Conservation (phyloP, 352 stramenopile species). For the Pythium oligandrum region DNA sequence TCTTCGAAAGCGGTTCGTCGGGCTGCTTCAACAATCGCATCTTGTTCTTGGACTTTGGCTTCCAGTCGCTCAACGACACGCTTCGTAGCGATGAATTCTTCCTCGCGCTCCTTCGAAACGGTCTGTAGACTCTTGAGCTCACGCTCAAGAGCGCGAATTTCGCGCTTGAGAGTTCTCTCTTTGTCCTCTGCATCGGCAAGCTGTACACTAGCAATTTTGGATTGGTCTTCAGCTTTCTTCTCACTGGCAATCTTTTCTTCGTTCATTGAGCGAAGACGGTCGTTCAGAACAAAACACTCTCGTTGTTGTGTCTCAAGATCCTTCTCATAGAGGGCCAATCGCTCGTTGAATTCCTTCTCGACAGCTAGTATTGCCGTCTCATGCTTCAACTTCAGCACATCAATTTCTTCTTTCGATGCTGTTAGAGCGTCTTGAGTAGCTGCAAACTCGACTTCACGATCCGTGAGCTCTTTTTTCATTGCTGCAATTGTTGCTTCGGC, state of each 20-base stretch:
- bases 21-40: slow-evolving; percentile 26
- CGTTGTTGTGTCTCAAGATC: slow-evolving; percentile 19
- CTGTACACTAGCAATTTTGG: slow-evolving; percentile 5
- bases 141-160: slow-evolving; percentile 51
- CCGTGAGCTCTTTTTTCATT: slow-evolving; percentile 6
- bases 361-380: slow-evolving; percentile 8
- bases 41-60: slow-evolving; percentile 31
- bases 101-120: slow-evolving; percentile 44
- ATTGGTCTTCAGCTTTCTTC: slow-evolving; percentile 10
- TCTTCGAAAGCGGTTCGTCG: slow-evolving; percentile 32
- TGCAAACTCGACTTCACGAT: slow-evolving; percentile 10
- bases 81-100: slow-evolving; percentile 32
- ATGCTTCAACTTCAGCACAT: neutral
- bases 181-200: slow-evolving; percentile 51
- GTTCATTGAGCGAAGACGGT: neutral
- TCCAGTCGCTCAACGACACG: slow-evolving; percentile 29
- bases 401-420: slow-evolving; percentile 1
- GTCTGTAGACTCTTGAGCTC: slow-evolving; percentile 53
- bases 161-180: slow-evolving; percentile 43
- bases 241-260: slow-evolving; percentile 8
- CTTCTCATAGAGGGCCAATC: slow-evolving; percentile 17
- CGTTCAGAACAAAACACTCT: slow-evolving; percentile 1
- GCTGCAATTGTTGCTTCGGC: slow-evolving; percentile 17
- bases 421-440: neutral
- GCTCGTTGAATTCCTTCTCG: slow-evolving; percentile 8